Evolutionary conservation across 257 asterid species (phyloP), one percentile per base, ranked within the genome.

Genomic region (Penstemon eatonii): DNA sequence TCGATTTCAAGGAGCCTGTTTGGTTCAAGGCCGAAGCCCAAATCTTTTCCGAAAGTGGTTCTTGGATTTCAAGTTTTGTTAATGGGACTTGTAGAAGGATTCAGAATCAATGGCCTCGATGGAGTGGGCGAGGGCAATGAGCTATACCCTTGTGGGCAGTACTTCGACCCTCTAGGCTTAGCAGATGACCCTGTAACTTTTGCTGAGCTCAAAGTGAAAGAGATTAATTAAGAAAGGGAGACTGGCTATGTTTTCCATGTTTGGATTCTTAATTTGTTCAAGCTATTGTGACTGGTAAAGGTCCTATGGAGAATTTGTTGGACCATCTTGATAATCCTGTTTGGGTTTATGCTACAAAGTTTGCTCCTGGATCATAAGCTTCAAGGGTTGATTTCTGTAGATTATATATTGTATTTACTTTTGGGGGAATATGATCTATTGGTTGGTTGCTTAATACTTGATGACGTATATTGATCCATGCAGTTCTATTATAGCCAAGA

Each of bases 241-340:
- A 40, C 57, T 81, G 15, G 86, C 86, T 1, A 81, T 81, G 86
- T 81, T 81, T 73, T 78, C 92, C 70, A 83, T 86, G 92, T 83
- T 83, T 41, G 88, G 91, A 11, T 83, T 85, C 86, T 15, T 15
- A 15, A 15, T 85, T 85, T 44, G 86, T 83, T 39, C 88, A 85
- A 36, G 89, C 89, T 11, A 86, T 82, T 37, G 89, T 86, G 8
- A 86, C 89, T 0, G 87, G 85, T 0, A 81, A 77, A 74, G 85
- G 85, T 3, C 83, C 83, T 10, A 52, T 77, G 52, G 83, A 81
- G 72, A 81, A 81, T 67, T 68, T 81, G 1, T 43, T 81, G 69
- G 85, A 81, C 54, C 85, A 81, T 55, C 85, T 81, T 36, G 83
- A 77, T 46, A 71, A 72, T 78, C 85, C 80, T 40, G 82, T 81